Evolutionary conservation across 2,329 filamentous ascomycete genomes (phyloP).

Genomic region (Aspergillus hiratsukae): DNA sequence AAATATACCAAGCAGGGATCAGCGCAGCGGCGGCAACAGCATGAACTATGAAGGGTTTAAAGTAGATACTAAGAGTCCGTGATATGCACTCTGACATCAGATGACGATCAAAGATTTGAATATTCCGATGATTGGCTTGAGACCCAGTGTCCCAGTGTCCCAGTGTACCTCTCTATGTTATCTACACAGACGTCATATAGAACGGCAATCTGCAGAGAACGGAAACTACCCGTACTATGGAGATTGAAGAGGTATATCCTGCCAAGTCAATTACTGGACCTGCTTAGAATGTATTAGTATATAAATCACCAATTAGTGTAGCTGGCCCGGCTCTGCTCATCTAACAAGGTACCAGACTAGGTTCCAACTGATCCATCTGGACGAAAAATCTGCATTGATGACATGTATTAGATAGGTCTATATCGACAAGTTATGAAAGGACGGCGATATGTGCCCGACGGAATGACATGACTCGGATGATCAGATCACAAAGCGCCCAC

Average conservation of each 20-base stretch:
- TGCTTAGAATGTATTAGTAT: neutral
- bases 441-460: neutral
- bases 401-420: neutral
- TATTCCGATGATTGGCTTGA: neutral
- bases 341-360: neutral
- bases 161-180: neutral
- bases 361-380: neutral
- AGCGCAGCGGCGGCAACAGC: neutral
- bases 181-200: neutral
- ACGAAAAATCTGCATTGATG: neutral
- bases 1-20: neutral
- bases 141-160: no score
- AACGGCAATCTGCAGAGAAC: neutral
- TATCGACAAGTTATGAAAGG: neutral
- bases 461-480: neutral
- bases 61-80: neutral
- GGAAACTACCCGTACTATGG: neutral
- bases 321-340: no score
- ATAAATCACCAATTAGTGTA: neutral
- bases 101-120: neutral
- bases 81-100: neutral
- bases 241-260: no score
- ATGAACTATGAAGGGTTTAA: neutral
- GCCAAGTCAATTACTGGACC: neutral
- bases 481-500: neutral